Conservation (phyloP, 2,329 filamentous ascomycete genomes). For the Xylaria sp. region DNA sequence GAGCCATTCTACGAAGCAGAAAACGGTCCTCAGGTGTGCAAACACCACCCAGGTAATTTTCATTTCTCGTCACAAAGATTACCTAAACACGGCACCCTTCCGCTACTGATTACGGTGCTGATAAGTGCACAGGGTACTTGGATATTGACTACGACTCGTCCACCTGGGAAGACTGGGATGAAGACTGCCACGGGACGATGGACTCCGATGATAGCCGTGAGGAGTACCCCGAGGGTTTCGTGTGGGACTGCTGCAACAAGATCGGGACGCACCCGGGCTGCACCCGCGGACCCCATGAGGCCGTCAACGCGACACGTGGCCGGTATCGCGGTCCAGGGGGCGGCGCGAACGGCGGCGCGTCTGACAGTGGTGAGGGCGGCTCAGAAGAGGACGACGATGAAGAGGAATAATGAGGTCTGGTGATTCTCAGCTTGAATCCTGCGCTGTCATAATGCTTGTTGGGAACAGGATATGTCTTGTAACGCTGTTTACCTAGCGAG, state of each 20-base stretch:
- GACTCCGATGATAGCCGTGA: constrained; percentile 28
- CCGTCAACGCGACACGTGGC: neutral
- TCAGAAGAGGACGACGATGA: neutral
- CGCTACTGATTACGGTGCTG: neutral
- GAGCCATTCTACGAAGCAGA: constrained; percentile 17
- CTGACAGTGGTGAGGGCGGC: neutral
- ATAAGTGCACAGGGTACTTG: constrained; percentile 23
- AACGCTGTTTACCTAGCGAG: too few species aligned
- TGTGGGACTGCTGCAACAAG: constrained; percentile 35
- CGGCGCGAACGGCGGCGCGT: neutral
- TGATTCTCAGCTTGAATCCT: neutral
- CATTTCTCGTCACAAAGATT: neutral
- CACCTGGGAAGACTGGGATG: constrained; percentile 37
- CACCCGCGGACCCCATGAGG: constrained; percentile 12
- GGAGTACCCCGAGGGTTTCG: constrained; percentile 33
- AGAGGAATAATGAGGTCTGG: neutral
- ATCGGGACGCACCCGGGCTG: constrained; percentile 11
- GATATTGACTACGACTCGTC: constrained; percentile 28
- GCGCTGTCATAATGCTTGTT: too few species aligned
- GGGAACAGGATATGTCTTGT: too few species aligned
- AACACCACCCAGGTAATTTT: constrained; percentile 14
- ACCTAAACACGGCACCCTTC: too few species aligned
- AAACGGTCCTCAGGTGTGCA: constrained; percentile 12
- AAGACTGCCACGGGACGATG: constrained; percentile 32
- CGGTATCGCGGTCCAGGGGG: neutral